Base-by-base conservation (phyloP, 2,329 filamentous ascomycete genomes). In the Annulohypoxylon truncatum region DNA sequence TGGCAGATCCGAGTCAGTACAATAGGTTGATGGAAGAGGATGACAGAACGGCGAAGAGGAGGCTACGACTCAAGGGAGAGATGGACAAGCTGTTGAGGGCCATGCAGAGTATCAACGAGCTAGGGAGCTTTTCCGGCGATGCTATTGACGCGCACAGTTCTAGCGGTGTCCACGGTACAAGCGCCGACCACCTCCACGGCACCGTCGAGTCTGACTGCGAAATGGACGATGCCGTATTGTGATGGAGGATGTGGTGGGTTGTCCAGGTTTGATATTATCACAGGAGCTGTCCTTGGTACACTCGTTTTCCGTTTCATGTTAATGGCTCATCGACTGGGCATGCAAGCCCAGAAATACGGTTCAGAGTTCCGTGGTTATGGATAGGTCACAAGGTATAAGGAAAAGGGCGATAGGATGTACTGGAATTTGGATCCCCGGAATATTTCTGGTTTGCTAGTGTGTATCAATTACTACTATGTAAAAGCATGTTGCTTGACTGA, bases 11-110 rank as follows among this genome's bases (percentile, higher is more conserved):
- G 9, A 76, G 73, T n/a, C 46, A 79, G 2, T 85, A 81, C 61
- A 74, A 77, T 54, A 75, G 74, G 15, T 77, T 85, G 4, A 85
- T 86, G 83, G 82, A 81, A 20, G 84, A 86, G 57, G 83, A 85
- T 55, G 72, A 76, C 1, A 74, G 72, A 0, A 85, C 81, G 0
- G 83, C 84, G 0, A 68, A 68, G 3, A 76, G 74, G 52, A 77
- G 84, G 1, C 77, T 81, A 28, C 76, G 74, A 9, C 77, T 85
- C 29, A 83, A 82, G 67, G 69, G 71, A 1, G 82, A 84, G 64
- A 77, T 77, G 50, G 76, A 79, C n/a, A 85, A 83, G 71, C 82
- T 85, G 52, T 74, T 76, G n/a, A 79, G 77, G 48, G 84, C 84
- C 0, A 77, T 85, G 58, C 74, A 76, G 20, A 83, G 81, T 33